Evolutionary conservation across 345 rosid genomes (phyloP), one percentile per base, ranked within the genome.

Genomic region (Isatis tinctoria): DNA sequence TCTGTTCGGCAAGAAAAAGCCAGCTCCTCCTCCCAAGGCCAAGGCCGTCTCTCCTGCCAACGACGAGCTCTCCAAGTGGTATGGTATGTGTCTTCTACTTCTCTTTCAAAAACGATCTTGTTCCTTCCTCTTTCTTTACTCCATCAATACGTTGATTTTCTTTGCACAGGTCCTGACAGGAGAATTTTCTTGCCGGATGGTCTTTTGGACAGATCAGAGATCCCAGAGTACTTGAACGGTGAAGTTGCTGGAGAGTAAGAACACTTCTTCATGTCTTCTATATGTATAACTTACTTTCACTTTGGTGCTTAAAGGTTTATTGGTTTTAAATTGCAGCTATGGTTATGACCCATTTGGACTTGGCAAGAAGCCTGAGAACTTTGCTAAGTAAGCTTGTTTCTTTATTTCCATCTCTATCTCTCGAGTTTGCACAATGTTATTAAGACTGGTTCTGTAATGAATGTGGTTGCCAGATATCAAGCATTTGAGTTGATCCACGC

Each of bases 61-160:
- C 35, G 98, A 91, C 1, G 98, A 94, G 83, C 97, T 91, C 74
- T 86, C 96, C 85, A 94, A 94, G 96, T 90, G 98, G 98, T 91
- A 94, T 39, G 97, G 98, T 93, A 82, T 72, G 98, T 82, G 16
- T 13, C 49, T 70, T 59, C 43, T 60, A 4, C 33, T 20, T 22
- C 30, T 11, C 60, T 33, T 39, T 67, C 13, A 22, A 3, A 1
- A 8, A 27, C n/a, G 20, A 14, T 20, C 7, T 3, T 36, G 3
- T 36, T 3, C 10, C 11, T 59, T 3, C 20, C 30, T 40, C 37
- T 8, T 48, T 3, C 20, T 12, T 18, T 4, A 48, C n/a, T 48
- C 53, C 13, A 18, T 4, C 22, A 20, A 16, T 57, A 5, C 13
- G 7, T 57, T 2, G 65, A 65, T 68, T 20, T 61, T 60, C 3